Percentiles rank a stretch among this genome's conserved stretches.
These are phyloP conservation scores for Nakazawaea peltata DNA, from an alignment of 805 yeast species.

Conservation along the genomic window DNA sequence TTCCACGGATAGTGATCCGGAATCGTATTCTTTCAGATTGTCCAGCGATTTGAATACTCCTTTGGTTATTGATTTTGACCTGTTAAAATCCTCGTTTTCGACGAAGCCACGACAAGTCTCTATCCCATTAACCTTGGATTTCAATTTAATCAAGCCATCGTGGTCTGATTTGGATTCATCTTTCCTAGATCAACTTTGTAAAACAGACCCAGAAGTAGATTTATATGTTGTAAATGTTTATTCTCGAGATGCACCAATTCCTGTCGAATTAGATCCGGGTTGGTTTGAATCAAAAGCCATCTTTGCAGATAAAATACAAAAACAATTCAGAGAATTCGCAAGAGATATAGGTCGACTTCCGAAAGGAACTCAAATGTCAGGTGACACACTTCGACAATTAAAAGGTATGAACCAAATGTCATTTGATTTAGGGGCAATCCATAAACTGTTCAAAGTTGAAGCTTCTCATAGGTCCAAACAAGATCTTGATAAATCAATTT, in stretches of 20 bases:
- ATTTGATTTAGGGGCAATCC: slow-evolving; percentile 18
- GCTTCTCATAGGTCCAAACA: slow-evolving; percentile 14
- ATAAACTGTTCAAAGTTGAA: slow-evolving; percentile 17
- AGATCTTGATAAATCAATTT: slow-evolving; percentile 10
- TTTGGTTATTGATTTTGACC: slow-evolving; percentile 16
- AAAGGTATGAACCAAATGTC: slow-evolving; percentile 13
- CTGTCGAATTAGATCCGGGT: slow-evolving; percentile 26
- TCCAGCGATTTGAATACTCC: neutral
- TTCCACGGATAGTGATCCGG: slow-evolving; percentile 1
- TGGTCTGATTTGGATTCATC: neutral
- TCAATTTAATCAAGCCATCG: slow-evolving; percentile 3
- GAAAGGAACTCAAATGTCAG: neutral
- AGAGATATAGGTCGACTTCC: neutral
- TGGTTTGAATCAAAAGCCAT: slow-evolving; percentile 19
- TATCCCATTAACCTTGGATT: slow-evolving; percentile 3
- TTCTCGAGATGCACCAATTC: slow-evolving; percentile 44
- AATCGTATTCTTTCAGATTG: neutral
- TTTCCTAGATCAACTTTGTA: neutral
- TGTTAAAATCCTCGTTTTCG: neutral
- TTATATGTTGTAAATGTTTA: slow-evolving; percentile 46
- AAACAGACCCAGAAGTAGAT: slow-evolving; percentile 4
- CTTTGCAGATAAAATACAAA: slow-evolving; percentile 16
- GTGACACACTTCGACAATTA: neutral
- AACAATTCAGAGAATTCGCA: slow-evolving; percentile 15
- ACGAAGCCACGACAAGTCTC: neutral